Conservation (phyloP, 257 asterid species). For the Ballota nigra region DNA sequence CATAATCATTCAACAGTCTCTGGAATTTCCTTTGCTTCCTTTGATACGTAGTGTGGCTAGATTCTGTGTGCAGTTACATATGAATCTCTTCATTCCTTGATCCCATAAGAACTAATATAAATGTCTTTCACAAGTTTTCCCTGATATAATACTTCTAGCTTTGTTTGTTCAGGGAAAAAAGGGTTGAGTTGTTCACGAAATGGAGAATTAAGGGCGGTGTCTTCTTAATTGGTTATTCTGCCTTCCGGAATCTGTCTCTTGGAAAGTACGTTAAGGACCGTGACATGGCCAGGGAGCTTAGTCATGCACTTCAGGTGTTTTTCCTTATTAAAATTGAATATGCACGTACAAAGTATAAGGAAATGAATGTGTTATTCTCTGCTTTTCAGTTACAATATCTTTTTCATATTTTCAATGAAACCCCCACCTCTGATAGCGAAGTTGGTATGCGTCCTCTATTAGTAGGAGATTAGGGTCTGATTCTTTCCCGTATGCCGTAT, state of each 20-base stretch:
- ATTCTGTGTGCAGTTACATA: neutral
- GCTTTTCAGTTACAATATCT: neutral
- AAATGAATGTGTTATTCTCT: neutral
- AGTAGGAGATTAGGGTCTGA: no score
- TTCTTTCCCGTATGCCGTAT: no score
- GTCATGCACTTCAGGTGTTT: constrained; percentile 77
- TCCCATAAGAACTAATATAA: neutral
- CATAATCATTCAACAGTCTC: neutral
- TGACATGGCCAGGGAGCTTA: constrained; percentile 71
- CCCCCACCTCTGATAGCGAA: neutral
- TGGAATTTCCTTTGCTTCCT: constrained; percentile 15
- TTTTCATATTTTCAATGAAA: neutral
- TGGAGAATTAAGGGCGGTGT: constrained; percentile 93
- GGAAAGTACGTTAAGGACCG: constrained; percentile 92
- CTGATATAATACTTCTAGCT: constrained; percentile 11
- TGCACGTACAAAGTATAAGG: constrained; percentile 9
- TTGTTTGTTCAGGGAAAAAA: constrained; percentile 64
- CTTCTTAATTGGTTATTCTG: constrained; percentile 82
- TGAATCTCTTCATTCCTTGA: constrained; percentile 10
- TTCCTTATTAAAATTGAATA: constrained; percentile 22
- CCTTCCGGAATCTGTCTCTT: constrained; percentile 83
- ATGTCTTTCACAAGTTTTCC: constrained; percentile 10
- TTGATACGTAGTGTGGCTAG: neutral
- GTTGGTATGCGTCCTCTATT: neutral
- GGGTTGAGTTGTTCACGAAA: constrained; percentile 68